Evolutionary conservation across 257 asterid genomes (phyloP).

Genomic region (Fraxinus pennsylvanica): DNA sequence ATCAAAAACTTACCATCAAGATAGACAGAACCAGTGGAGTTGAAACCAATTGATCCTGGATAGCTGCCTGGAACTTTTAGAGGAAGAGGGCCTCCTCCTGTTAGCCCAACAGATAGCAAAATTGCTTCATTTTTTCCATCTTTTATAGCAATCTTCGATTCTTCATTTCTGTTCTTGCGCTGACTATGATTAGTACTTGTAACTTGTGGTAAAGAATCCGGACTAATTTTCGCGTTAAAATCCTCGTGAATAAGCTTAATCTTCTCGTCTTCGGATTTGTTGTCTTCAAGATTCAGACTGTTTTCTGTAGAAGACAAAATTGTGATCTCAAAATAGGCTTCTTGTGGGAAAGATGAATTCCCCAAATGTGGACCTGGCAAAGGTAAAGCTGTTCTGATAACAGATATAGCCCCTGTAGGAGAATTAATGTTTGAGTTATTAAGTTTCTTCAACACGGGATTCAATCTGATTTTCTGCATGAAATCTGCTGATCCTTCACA

Average conservation of each 20-base stretch:
- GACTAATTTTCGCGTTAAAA: conserved; percentile 44
- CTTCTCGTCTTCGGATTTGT: conserved; percentile 61
- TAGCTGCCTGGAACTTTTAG: conserved; percentile 67
- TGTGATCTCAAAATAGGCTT: conserved; percentile 81
- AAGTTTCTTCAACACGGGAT: conserved; percentile 40
- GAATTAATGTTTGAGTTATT: neutral
- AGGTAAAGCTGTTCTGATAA: conserved; percentile 60
- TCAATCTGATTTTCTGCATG: conserved; percentile 72
- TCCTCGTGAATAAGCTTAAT: conserved; percentile 64
- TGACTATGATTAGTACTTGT: conserved; percentile 35
- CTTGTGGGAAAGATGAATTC: conserved; percentile 80
- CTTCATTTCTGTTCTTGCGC: conserved; percentile 41
- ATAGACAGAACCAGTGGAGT: conserved; percentile 71
- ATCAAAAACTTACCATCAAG: conserved; percentile 62
- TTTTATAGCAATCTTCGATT: conserved; percentile 29
- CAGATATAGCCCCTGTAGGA: conserved; percentile 42
- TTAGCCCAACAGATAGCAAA: conserved; percentile 55
- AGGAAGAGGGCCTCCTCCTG: conserved; percentile 52
- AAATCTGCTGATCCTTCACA: conserved; percentile 82
- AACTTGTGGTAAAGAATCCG: conserved; percentile 7
- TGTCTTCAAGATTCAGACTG: conserved; percentile 7
- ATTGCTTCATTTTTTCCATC: conserved; percentile 33
- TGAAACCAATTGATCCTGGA: conserved; percentile 74
- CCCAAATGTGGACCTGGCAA: conserved; percentile 85
- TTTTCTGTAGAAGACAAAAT: conserved; percentile 36